Base-by-base conservation (phyloP, 257 asterid genomes). In the Cruciata laevipes region DNA sequence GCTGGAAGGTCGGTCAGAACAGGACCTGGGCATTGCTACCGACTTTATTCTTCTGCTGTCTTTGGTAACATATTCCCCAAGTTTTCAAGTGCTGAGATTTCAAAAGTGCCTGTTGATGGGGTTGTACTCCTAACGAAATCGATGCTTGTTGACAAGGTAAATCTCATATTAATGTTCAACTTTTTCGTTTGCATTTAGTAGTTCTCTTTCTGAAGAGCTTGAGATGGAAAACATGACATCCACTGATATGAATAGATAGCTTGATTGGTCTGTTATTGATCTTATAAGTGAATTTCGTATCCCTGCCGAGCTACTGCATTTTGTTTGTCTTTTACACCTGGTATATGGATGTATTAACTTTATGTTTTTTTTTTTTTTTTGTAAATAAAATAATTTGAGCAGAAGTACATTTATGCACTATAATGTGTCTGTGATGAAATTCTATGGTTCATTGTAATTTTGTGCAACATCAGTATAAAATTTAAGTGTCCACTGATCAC, bases 1-100 rank as follows among this genome's bases (percentile, higher is more conserved):
- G 86, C 97, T 1, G 99, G 99, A 68, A 81, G 97, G 76, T 96
- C 99, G 71, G 99, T 97, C 76, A 84, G 99, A 77, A 93, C 95
- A 35, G 95, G 92, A 55, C 99, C 99, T 24, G 99, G 99, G 21
- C 97, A 93, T 71, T 93, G 96, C 75, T 93, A 93, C 79, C 94
- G 99, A 42, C 85, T 93, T 33, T 93, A 93, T 82, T 93, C 97
- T 68, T 81, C 99, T 52, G 95, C 99, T 32, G 97, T 82, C 70
- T 88, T 86, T 78, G 75, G 69, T 73, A 82, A 93, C 81, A 73
- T 73, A 31, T 88, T 93, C 75, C 69, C 83, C 1, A 86, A 84
- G 65, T 93, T 90, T 78, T 90, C 96, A 8, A 58, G 37, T 77
- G 94, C 99, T 69, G 97, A 93, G 79, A 90, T 93, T 74, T 81